Base-by-base conservation (phyloP, 768 basidiomycete species). In the Termitomyces sp. region DNA sequence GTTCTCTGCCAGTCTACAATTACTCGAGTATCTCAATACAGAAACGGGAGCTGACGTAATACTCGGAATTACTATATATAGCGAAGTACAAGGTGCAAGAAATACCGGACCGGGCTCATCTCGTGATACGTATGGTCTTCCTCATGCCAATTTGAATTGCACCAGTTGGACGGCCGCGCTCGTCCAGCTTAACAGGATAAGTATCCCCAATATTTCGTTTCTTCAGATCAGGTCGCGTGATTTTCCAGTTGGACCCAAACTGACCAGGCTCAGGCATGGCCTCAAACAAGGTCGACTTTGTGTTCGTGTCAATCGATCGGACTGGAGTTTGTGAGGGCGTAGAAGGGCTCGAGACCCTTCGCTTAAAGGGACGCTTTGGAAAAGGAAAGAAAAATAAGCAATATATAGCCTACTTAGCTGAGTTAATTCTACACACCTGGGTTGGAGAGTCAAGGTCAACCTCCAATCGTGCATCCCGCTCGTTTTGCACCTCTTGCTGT, bases 71-170 rank as follows among this genome's bases (percentile, higher is more conserved):
- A 27, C 34, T 34, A 14, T 34, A 34, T 34, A 34, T 34, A 14
- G 34, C 14, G 34, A 34, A 34, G 11, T 0, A 14, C n/a, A n/a
- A n/a, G n/a, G 28, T 48, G 32, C 39, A 48, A 35, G 3, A 35
- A n/a, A 14, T 5, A 9, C 14, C 17, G 19, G 7, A 40, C 35
- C 2, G 23, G 11, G 4, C 3, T 35, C 40, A 51, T 41, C 39
- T 34, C 2, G 39, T 39, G 51, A 51, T 44, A 27, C 59, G 63
- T 28, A 59, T 47, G 11, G 45, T 52, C 21, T 64, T 68, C 58
- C 65, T 75, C 3, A 73, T 75, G n/a, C 78, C 78, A 28, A 71
- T 59, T 34, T 76, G 74, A 3, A 78, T 68, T 0, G 70, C 61
- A 2, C 55, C 63, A 8, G 64, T 67, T 23, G 76, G 72, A 10